Evolutionary conservation across 1,139 yeast species (phyloP).

Genomic region (Sugiyamaella castrensis): DNA sequence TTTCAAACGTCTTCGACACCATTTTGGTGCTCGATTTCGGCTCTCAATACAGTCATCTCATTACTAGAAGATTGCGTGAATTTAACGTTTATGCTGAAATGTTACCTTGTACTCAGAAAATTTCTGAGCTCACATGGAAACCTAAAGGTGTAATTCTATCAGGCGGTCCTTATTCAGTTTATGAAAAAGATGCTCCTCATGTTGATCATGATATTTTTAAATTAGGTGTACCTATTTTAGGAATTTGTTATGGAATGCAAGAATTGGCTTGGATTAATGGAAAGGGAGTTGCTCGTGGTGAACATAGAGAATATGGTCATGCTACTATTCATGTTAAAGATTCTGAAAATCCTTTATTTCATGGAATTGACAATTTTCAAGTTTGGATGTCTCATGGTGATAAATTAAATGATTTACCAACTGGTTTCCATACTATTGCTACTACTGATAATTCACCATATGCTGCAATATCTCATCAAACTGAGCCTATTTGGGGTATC

Average conservation of each 20-base stretch:
- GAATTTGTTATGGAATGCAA: conserved; percentile 99
- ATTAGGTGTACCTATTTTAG: conserved; percentile 88
- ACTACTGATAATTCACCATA: conserved; percentile 91
- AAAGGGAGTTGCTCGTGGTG: conserved; percentile 93
- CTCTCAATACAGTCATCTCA: conserved; percentile 94
- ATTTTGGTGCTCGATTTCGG: conserved; percentile 97
- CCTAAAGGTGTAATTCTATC: conserved; percentile 96
- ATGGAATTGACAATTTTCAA: conserved; percentile 85
- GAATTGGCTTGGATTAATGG: conserved; percentile 98
- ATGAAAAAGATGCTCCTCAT: conserved; percentile 93
- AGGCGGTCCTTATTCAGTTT: conserved; percentile 98
- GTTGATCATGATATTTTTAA: conserved; percentile 93
- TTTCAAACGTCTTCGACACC: conserved; percentile 87
- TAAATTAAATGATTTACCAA: conserved; percentile 86
- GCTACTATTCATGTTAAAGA: conserved; percentile 82
- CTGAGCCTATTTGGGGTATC: conserved; percentile 79
- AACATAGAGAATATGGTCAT: conserved; percentile 97
- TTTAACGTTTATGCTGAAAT: conserved; percentile 98
- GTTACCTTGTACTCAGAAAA: conserved; percentile 98
- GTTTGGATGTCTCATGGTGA: conserved; percentile 99
- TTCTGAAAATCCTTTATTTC: conserved; percentile 64
- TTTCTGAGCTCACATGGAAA: conserved; percentile 84
- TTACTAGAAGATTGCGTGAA: conserved; percentile 97
- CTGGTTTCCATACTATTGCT: conserved; percentile 86
- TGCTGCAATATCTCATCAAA: conserved; percentile 84